Base-by-base conservation (phyloP, 352 stramenopile genomes). In the Phytophthora parvispora region DNA sequence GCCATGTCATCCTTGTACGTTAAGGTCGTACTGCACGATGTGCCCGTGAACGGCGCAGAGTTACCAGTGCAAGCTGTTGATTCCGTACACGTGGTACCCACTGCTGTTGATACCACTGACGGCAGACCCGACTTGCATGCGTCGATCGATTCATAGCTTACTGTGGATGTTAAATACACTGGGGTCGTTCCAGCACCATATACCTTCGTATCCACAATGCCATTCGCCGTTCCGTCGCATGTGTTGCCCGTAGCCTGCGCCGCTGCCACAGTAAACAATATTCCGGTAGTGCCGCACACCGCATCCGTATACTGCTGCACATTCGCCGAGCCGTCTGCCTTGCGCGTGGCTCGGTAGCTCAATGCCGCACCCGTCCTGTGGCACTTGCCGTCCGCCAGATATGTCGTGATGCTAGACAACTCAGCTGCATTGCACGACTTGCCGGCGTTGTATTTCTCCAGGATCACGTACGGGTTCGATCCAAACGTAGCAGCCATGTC, bases 341-440 rank as follows among this genome's bases (percentile, higher is more conserved):
- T 29, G 1, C 22, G 45, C 9, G 45, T 52, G 1, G 28, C 29
- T 53, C 43, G 10, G 42, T 31, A 31, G 22, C n/a, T 54, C 42
- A 12, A 18, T 27, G 29, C 10, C 2, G 38, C 15, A 2, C 25
- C 40, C 3, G 55, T 53, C 31, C 36, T 38, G 56, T 72, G 56
- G n/a, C 64, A 72, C 27, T 54, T 55, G 9, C 64, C 64, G 8
- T 72, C 64, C 1, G 64, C 64, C 12, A 67, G 10, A 36, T 72
- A 72, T 10, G 47, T 34, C 15, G 32, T 57, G 4, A 67, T 50
- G 3, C 16, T 16, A 9, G 29, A 31, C 24, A 72, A 4, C 12
- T 51, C 3, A 6, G 45, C 18, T 18, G 43, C 25, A 43, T 32
- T 28, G 22, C 62, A 70, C 22, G 16, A 28, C 16, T 56, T 8